phyloP scores from a whole-genome alignment of 371 early-diverging fungal genomes.

The Mortierella sp. region DNA sequence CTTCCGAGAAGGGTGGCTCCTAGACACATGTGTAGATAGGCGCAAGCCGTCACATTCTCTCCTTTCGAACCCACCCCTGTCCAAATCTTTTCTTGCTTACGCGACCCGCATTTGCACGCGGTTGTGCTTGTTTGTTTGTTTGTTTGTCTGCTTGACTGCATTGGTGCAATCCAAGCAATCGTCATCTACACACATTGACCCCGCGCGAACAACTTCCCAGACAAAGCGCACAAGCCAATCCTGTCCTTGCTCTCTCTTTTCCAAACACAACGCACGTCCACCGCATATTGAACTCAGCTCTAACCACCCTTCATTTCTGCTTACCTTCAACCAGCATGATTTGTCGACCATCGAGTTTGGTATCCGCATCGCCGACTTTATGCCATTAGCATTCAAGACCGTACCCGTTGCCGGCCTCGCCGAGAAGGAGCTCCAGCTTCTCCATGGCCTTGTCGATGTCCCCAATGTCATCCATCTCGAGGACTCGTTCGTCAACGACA shows the following conservation, averaged over 20 bases:
- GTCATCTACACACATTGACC: background rate
- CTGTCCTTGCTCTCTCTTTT: background rate
- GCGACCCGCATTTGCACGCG: background rate
- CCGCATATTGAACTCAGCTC: background rate
- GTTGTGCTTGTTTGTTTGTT: background rate
- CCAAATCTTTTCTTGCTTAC: background rate
- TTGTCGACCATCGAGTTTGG: conserved; percentile 69
- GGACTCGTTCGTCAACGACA: conserved; percentile 69
- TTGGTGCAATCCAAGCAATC: background rate
- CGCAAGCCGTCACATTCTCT: background rate
- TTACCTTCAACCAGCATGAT: conserved; percentile 33
- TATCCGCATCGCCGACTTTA: conserved; percentile 65
- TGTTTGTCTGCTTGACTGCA: background rate
- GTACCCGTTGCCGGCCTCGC: conserved; percentile 64
- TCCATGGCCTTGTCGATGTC: conserved; percentile 57
- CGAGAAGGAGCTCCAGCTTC: conserved; percentile 66
- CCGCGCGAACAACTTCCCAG: background rate
- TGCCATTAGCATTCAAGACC: conserved; percentile 74
- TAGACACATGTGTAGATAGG: conserved; percentile 54
- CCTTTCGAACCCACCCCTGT: background rate
- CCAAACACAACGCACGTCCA: conserved; percentile 4
- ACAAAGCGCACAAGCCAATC: conserved; percentile 40
- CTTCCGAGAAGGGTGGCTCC: background rate
- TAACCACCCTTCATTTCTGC: background rate
- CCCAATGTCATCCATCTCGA: conserved; percentile 67